Evolutionary conservation across 768 basidiomycete species (phyloP).

Genomic region (Termitomyces heimii): DNA sequence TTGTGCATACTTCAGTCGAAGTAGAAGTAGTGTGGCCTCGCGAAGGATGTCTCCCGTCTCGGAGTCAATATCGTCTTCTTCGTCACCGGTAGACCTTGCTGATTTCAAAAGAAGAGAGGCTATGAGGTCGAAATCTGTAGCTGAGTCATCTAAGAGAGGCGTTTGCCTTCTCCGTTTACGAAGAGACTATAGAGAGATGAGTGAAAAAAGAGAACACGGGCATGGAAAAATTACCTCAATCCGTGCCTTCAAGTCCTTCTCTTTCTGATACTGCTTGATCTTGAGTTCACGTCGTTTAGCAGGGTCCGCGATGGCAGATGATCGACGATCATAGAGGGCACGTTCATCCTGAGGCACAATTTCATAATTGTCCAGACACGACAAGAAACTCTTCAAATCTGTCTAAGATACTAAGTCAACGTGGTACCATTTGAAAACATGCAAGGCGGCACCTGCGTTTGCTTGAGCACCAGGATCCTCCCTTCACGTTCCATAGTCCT

Average conservation of each 20-base stretch:
- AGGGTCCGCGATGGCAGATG: conserved; percentile 52
- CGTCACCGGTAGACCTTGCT: conserved; percentile 16
- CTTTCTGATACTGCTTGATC: conserved; percentile 84
- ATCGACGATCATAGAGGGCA: conserved; percentile 42
- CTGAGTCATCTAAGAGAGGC: conserved; percentile 21
- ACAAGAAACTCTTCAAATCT: conserved; percentile 41
- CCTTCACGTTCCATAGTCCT: conserved; percentile 50
- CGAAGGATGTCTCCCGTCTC: conserved; percentile 64
- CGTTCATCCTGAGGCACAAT: conserved; percentile 60
- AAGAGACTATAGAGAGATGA: conserved; percentile 33
- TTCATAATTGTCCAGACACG: conserved; percentile 55
- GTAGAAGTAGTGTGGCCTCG: conserved; percentile 60
- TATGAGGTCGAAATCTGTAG: conserved; percentile 59
- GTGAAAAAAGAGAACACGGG: not conserved
- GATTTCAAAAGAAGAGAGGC: conserved; percentile 42
- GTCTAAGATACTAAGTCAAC: conserved; percentile 29
- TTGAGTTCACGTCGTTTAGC: conserved; percentile 77
- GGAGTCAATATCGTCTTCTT: conserved; percentile 44
- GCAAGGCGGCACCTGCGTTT: conserved; percentile 48
- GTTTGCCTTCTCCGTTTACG: conserved; percentile 47
- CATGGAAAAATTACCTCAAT: conserved; percentile 50
- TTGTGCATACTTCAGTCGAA: conserved; percentile 68
- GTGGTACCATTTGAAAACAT: conserved; percentile 6
- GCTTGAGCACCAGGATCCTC: conserved; percentile 48
- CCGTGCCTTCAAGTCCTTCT: conserved; percentile 69